Conservation (phyloP, 371 early-diverging fungal genomes). For the Mucor irregularis region DNA sequence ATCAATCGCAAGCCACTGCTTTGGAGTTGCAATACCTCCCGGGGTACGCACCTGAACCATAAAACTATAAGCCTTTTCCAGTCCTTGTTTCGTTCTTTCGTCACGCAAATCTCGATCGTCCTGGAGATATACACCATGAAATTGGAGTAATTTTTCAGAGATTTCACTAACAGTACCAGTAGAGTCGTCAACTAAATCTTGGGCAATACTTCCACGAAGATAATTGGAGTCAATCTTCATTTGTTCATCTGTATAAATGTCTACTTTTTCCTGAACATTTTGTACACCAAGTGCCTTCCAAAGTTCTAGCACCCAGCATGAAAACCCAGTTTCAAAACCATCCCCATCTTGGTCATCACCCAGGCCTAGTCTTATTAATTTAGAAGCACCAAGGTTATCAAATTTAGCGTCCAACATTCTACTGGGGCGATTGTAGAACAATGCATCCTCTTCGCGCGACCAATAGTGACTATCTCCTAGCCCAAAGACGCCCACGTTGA, state of each 20-base stretch:
- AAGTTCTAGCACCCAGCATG: slow-evolving; percentile 71
- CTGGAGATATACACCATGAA: slow-evolving; percentile 93
- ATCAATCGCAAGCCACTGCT: slow-evolving; percentile 90
- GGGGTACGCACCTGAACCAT: slow-evolving; percentile 92
- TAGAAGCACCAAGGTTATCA: slow-evolving; percentile 66
- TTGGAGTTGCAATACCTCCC: slow-evolving; percentile 82
- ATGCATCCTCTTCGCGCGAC: slow-evolving; percentile 85
- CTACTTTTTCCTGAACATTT: slow-evolving; percentile 66
- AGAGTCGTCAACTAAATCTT: slow-evolving; percentile 75
- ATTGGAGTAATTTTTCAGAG: slow-evolving; percentile 87
- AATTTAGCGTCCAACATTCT: slow-evolving; percentile 82
- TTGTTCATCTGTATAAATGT: slow-evolving; percentile 76
- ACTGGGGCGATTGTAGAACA: slow-evolving; percentile 87
- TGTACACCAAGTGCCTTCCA: slow-evolving; percentile 65
- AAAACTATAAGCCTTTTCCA: slow-evolving; percentile 88
- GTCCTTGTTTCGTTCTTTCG: slow-evolving; percentile 73
- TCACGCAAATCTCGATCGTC: slow-evolving; percentile 92
- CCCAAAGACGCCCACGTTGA: slow-evolving; percentile 77
- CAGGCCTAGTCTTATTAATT: slow-evolving; percentile 63
- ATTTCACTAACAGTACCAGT: slow-evolving; percentile 81
- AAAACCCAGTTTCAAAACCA: slow-evolving; percentile 80
- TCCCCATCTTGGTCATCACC: slow-evolving; percentile 92
- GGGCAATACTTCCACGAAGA: slow-evolving; percentile 85
- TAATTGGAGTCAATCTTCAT: slow-evolving; percentile 87
- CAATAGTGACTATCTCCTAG: slow-evolving; percentile 93